Base-by-base conservation (phyloP, 345 rosid genomes). In the Sonneratia caseolaris region DNA sequence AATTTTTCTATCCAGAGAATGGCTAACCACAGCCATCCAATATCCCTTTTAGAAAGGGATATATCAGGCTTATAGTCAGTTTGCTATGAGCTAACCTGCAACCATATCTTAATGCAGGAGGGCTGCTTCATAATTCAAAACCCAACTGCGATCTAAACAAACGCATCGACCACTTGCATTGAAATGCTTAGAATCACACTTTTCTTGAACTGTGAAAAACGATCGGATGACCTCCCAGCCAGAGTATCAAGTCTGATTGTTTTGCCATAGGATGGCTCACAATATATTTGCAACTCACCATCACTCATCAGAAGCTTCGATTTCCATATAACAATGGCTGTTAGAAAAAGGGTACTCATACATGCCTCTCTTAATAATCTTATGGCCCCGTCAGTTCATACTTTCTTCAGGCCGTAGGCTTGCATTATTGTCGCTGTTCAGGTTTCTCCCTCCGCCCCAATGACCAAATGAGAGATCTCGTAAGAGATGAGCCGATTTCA, bases 401-500 rank as follows among this genome's bases (percentile, higher is more conserved):
- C 27, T 35, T 14, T 8, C 6, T 7, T 27, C 27, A 27, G 32
- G 37, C 37, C 19, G 1, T 11, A 35, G 38, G 66, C 66, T 57
- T 22, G 64, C 64, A 21, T 57, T 22, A 22, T n/a, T 22, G 64
- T 22, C 15, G 13, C 13, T 35, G 7, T 57, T n/a, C 32, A n/a
- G 1, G 22, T 21, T n/a, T 22, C 35, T 57, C 64, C 32, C 64
- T 22, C 64, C 21, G 13, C n/a, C 35, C 8, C 5, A 62, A 8
- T 27, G 3, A 4, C 38, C 37, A 32, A 13, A 37, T 70, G 70
- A 71, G 64, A 64, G 53, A 64, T 65, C 42, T 73, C 74, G 64
- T 64, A 51, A 21, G 19, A 79, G 72, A 76, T 64, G 72, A 74
- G 56, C 72, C 47, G 42, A 53, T 68, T 40, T 75, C 71, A 55